Evolutionary conservation across 176 grass and related monocot genomes (phyloP).

Genomic region (Ensete glaucum): DNA sequence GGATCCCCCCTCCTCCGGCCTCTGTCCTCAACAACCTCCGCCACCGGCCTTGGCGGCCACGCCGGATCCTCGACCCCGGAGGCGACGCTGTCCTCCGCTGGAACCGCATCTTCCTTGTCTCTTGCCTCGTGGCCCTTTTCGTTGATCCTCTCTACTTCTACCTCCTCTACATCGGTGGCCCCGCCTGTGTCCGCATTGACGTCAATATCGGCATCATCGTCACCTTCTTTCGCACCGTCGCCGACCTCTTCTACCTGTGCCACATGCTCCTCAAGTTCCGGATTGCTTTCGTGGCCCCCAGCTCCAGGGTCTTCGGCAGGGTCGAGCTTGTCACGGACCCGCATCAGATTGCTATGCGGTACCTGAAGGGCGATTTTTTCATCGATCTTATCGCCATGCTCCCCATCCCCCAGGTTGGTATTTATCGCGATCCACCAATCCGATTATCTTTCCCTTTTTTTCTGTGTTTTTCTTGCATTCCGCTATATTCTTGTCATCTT

Average conservation of each 20-base stretch:
- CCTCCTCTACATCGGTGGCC: constrained; percentile 45
- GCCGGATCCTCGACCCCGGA: constrained; percentile 83
- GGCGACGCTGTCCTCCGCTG: constrained; percentile 64
- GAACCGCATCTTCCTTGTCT: constrained; percentile 78
- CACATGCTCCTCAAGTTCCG: constrained; percentile 94
- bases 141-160: constrained; percentile 95
- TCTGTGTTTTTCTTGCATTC: not conserved
- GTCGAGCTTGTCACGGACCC: constrained; percentile 83
- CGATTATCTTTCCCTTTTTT: not conserved
- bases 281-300: constrained; percentile 78
- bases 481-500: too few species aligned
- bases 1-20: not conserved
- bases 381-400: constrained; percentile 78
- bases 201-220: constrained; percentile 40
- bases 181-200: constrained; percentile 55
- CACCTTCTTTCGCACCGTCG: constrained; percentile 54
- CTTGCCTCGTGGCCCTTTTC: constrained; percentile 68
- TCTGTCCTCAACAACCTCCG: not conserved
- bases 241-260: constrained; percentile 70
- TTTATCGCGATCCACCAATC: not conserved
- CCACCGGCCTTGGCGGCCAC: constrained; percentile 48
- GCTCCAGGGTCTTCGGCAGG: constrained; percentile 66
- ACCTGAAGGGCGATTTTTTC: constrained; percentile 90
- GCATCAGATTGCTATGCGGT: constrained; percentile 70
- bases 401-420: constrained; percentile 65